Evolutionary conservation across 2,329 filamentous ascomycete genomes (phyloP).

Genomic region (Tolypocladium sp.): DNA sequence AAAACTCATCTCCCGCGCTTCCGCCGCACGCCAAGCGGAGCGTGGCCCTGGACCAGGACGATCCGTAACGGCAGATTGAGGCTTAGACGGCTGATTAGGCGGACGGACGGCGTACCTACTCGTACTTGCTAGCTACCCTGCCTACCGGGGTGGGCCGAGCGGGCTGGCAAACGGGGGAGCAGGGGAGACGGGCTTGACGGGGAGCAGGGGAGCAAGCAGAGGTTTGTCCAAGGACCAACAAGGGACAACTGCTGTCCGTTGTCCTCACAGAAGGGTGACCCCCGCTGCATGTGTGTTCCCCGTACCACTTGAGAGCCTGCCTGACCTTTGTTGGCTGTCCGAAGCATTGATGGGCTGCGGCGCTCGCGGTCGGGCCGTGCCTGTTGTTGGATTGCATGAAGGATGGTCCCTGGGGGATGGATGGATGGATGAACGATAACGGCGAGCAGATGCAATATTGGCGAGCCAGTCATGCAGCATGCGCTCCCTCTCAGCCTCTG

Average conservation of each 20-base stretch:
- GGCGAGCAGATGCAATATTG: neutral
- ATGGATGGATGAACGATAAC: neutral
- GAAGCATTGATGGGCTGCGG: neutral
- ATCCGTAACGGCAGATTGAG: conserved; percentile 5
- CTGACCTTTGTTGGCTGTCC: neutral
- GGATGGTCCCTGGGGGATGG: neutral
- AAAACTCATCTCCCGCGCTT: conserved; percentile 3
- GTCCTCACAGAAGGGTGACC: neutral
- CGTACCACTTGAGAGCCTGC: too few relatives aligned
- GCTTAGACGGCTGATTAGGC: conserved; percentile 1
- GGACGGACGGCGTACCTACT: neutral
- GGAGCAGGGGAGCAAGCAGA: neutral
- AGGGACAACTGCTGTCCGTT: neutral
- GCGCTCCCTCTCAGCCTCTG: neutral
- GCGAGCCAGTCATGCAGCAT: neutral
- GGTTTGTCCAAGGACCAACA: neutral
- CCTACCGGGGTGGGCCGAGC: neutral
- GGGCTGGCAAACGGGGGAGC: neutral
- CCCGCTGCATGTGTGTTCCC: neutral
- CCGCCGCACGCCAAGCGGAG: neutral
- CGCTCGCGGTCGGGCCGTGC: neutral
- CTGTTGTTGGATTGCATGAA: neutral
- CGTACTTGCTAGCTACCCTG: neutral
- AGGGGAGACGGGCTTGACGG: neutral
- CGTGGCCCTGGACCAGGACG: neutral